phyloP scores from a whole-genome alignment of 75 land plant genomes.

The Picea glauca region DNA sequence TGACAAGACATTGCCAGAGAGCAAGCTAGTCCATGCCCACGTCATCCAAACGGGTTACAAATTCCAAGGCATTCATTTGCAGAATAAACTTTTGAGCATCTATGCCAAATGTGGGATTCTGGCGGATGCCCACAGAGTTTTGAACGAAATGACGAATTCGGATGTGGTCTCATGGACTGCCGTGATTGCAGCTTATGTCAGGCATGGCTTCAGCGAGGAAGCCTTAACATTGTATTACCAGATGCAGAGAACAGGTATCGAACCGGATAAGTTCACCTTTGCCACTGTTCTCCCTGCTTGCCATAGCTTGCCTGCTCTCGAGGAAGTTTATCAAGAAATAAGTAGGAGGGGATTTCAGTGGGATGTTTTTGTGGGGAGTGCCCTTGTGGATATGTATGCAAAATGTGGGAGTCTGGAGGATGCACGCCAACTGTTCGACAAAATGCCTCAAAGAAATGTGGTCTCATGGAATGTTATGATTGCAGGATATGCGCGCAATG shows the following conservation, averaged over 20 bases:
- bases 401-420: constrained; percentile 24
- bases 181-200: constrained; percentile 23
- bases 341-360: constrained; percentile 26
- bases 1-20: background rate
- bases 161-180: constrained; percentile 17
- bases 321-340: constrained; percentile 35
- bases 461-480: constrained; percentile 73
- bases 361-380: constrained; percentile 44
- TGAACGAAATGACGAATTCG: constrained; percentile 1
- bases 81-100: background rate
- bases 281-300: constrained; percentile 49
- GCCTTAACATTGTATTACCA: constrained; percentile 34
- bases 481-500: constrained; percentile 36
- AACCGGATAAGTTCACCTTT: constrained; percentile 35
- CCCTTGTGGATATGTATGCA: constrained; percentile 55
- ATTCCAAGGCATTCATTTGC: background rate
- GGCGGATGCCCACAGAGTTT: constrained; percentile 7
- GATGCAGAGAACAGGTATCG: constrained; percentile 30
- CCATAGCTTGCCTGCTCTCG: constrained; percentile 16
- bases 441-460: constrained; percentile 44
- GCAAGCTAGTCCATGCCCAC: constrained; percentile 4
- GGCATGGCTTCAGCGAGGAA: constrained; percentile 23
- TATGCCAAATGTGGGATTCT: constrained; percentile 11
- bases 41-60: background rate
- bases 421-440: constrained; percentile 48